Conservation (phyloP, 2,329 filamentous ascomycete species). For the Blumeria hordei region DNA sequence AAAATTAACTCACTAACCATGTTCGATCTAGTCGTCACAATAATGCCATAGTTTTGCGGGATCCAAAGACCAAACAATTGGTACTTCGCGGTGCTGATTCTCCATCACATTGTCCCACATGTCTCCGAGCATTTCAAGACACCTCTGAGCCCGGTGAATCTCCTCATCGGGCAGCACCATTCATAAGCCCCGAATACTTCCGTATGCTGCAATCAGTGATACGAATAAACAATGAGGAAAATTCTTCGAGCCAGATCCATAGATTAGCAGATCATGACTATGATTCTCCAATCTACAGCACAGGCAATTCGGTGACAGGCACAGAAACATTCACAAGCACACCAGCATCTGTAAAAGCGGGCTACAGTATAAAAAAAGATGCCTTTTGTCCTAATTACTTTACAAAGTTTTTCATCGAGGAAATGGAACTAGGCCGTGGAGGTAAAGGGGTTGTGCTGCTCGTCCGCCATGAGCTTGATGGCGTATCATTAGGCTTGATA, state of each 20-base stretch:
- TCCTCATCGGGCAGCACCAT: constrained; percentile 28
- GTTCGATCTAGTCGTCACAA: constrained; percentile 48
- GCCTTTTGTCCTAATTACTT: constrained; percentile 91
- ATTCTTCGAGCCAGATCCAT: constrained; percentile 28
- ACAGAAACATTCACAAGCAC: constrained; percentile 29
- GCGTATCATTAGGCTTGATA: constrained; percentile 41
- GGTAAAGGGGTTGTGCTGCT: constrained; percentile 87
- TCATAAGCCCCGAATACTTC: constrained; percentile 84
- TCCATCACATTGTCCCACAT: constrained; percentile 43
- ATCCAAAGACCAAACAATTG: constrained; percentile 62
- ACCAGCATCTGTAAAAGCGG: constrained; percentile 17
- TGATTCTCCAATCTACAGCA: constrained; percentile 7
- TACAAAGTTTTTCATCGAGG: constrained; percentile 74
- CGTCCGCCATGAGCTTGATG: constrained; percentile 81
- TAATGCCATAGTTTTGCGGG: constrained; percentile 78
- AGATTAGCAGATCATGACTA: constrained; percentile 17
- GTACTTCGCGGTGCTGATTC: constrained; percentile 43
- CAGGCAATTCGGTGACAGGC: constrained; percentile 10
- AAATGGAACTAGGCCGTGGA: constrained; percentile 63
- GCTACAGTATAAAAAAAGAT: constrained; percentile 55
- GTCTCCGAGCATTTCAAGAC: constrained; percentile 18
- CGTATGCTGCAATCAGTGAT: constrained; percentile 52
- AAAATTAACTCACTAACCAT: constrained; percentile 5
- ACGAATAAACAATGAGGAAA: constrained; percentile 20
- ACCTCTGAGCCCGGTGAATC: constrained; percentile 22